Base-by-base conservation (phyloP, 2,329 filamentous ascomycete genomes). In the Aaosphaeria pasadenensis region DNA sequence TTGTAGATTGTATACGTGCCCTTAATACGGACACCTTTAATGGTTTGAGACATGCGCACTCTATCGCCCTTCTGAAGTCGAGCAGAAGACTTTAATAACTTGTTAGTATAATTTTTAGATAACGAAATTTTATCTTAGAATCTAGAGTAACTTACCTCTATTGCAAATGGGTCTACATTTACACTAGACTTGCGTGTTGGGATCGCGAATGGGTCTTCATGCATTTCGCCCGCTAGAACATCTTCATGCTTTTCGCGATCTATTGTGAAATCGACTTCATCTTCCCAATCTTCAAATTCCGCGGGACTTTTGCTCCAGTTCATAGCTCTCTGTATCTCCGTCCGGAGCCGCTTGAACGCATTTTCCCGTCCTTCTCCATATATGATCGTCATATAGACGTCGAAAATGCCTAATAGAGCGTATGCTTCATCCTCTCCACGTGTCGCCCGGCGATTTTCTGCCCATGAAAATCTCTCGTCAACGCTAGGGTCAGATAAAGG, bases 1-100 rank as follows among this genome's bases (percentile, higher is more conserved):
- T 48, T 45, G 39, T 47, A 42, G n/a, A 68, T 46, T 11, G 40
- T 56, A 39, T 56, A 68, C 39, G 42, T 52, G 28, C 57, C 59
- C 42, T 62, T 68, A 29, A 43, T 49, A 13, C 54, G 50, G 5
- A 43, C 30, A 4, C 60, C 63, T n/a, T 51, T 51, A 24, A 48
- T 36, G 9, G 59, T 52, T 1, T 56, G 11, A 5, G 56, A 52
- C 62, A 63, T 67, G 51, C 64, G 61, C 7, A 69, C 64, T 1
- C 46, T 41, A 4, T 65, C 52, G 11, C 51, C 43, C 30, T 63
- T 61, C 1, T 33, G 32, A 44, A 57, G 68, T n/a, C 46, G 56
- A 17, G 17, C 17, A 24, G 17, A 24, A 24, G 17, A 3, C 17
- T 24, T 24, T 24, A 24, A 24, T 24, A 24, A 24, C 17, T 24